A percentile compares a stretch with the other conserved stretches of the same genome.
Evolutionary conservation across 768 basidiomycete species (phyloP).

Genomic region (Lactifluus volemus): DNA sequence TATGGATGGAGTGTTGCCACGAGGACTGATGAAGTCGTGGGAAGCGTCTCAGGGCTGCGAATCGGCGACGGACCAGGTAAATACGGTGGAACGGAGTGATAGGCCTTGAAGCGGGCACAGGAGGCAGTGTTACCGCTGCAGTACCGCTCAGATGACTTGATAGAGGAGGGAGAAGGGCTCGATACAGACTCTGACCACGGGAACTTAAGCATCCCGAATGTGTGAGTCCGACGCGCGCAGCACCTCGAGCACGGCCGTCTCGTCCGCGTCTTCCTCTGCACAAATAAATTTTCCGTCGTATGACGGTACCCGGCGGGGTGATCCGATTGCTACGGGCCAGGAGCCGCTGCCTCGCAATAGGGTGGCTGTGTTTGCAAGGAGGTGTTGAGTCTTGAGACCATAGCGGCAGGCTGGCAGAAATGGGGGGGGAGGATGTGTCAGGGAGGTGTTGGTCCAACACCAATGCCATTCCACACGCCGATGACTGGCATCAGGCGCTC

Average conservation of each 20-base stretch:
- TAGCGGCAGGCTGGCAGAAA: no score
- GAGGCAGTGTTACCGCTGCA: background rate
- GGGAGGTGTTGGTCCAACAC: no score
- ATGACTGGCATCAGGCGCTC: no score
- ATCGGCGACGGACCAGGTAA: constrained; percentile 24
- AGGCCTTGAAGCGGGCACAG: background rate
- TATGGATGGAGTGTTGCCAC: constrained; percentile 40
- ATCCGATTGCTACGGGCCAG: no score
- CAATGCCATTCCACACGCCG: no score
- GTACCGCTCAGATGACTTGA: background rate
- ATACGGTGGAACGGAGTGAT: background rate
- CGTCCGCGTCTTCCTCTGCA: background rate
- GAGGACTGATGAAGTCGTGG: constrained; percentile 32
- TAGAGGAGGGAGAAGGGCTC: no score
- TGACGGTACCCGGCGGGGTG: background rate
- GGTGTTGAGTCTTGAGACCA: no score
- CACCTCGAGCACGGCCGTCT: background rate
- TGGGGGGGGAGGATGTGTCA: no score
- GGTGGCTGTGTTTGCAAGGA: no score
- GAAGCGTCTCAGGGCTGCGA: constrained; percentile 16
- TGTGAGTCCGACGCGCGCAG: background rate
- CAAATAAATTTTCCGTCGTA: background rate
- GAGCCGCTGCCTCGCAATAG: no score
- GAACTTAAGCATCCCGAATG: background rate
- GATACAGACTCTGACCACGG: background rate